A percentile compares a stretch with the other conserved stretches of the same genome.
Conservation (phyloP, 2,329 filamentous ascomycete species). For the Epichloe amarillans region DNA sequence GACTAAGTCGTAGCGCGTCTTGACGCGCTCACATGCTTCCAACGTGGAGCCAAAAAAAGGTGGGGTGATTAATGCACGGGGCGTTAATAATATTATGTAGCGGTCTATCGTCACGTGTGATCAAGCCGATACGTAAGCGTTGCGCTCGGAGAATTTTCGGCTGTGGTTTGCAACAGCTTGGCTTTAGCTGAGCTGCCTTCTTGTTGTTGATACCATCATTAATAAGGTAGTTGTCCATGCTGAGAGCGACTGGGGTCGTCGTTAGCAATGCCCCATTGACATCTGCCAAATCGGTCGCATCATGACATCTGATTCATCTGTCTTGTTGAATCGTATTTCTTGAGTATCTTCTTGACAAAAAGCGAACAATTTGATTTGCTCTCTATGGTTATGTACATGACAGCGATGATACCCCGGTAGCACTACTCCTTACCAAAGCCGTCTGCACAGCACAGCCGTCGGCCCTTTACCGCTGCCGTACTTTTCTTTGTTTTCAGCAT, state of each 20-base stretch:
- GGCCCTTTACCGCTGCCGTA: constrained; percentile 11
- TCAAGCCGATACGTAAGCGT: neutral
- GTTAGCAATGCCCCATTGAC: neutral
- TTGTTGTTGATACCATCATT: neutral
- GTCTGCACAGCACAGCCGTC: constrained; percentile 23
- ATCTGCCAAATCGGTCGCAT: neutral
- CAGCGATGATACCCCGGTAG: constrained; percentile 40
- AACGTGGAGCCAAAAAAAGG: neutral
- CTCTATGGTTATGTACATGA: neutral
- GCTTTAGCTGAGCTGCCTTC: neutral
- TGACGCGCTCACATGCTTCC: neutral
- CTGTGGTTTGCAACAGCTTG: neutral
- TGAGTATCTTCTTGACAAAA: neutral
- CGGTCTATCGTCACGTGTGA: constrained; percentile 11
- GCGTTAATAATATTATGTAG: no score
- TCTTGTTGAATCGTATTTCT: neutral
- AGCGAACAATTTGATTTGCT: neutral
- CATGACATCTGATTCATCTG: neutral
- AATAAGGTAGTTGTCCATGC: constrained; percentile 7
- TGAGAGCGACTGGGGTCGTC: neutral
- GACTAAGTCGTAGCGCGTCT: neutral
- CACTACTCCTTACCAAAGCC: constrained; percentile 13
- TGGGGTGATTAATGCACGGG: neutral
- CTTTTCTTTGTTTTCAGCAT: neutral
- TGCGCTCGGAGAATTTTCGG: constrained; percentile 8